phyloP scores from a whole-genome alignment of 495 filamentous ascomycete genomes.

The Tetracladium setigerum region DNA sequence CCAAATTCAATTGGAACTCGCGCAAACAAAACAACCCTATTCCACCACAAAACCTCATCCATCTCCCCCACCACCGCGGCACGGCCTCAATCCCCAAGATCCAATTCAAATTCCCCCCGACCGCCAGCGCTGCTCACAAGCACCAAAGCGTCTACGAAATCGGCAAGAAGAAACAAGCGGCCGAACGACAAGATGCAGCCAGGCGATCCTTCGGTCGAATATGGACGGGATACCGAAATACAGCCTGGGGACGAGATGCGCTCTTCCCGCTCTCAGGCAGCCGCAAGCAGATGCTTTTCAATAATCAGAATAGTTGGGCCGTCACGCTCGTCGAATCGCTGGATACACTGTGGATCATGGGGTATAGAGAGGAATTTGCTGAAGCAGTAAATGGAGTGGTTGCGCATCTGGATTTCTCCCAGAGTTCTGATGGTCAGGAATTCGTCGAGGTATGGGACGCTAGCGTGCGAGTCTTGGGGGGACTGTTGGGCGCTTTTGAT shows the following conservation, averaged over 20 bases:
- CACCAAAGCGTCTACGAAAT: neutral
- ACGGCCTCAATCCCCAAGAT: neutral
- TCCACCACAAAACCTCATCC: neutral
- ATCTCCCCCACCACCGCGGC: neutral
- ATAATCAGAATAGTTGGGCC: slow-evolving; percentile 82
- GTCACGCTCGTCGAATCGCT: slow-evolving; percentile 78
- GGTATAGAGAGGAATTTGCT: slow-evolving; percentile 75
- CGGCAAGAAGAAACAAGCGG: too few species aligned
- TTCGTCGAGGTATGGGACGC: slow-evolving; percentile 76
- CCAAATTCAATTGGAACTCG: too few species aligned
- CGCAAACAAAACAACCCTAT: too few species aligned
- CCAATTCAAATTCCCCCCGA: neutral
- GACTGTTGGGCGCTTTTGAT: slow-evolving; percentile 75
- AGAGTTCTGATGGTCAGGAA: slow-evolving; percentile 36
- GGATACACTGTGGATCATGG: slow-evolving; percentile 96
- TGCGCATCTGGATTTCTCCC: slow-evolving; percentile 80
- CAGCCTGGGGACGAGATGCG: slow-evolving; percentile 81
- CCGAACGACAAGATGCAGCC: slow-evolving; percentile 51
- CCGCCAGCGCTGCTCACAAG: neutral
- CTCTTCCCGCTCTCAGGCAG: slow-evolving; percentile 54
- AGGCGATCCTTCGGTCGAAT: slow-evolving; percentile 65
- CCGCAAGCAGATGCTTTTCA: neutral
- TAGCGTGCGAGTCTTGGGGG: slow-evolving; percentile 76
- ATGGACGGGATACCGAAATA: slow-evolving; percentile 74
- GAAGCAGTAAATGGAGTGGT: slow-evolving; percentile 64